These are phyloP conservation scores for Cavenderia fasciculata DNA, from an alignment of 78 protist species.

Conservation along the genomic window DNA sequence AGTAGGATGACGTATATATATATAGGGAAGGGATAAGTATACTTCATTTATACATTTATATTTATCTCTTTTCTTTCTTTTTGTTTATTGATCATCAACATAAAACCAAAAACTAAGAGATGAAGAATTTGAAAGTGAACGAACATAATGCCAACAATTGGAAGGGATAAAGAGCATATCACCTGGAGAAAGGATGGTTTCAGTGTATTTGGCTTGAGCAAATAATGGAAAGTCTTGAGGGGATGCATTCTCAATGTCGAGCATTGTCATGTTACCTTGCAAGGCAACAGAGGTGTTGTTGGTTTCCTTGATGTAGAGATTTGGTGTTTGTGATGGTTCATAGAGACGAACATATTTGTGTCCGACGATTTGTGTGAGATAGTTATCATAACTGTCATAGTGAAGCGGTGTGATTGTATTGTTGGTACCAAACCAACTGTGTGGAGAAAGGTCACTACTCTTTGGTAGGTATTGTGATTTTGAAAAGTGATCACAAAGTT, in stretches of 20 bases:
- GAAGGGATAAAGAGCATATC: slow-evolving; percentile 79
- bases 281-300: not conserved
- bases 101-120: slow-evolving; percentile 72
- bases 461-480: slow-evolving; percentile 3
- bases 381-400: slow-evolving; percentile 77
- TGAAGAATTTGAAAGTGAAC: slow-evolving; percentile 59
- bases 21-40: too few species aligned
- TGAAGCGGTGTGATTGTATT: slow-evolving; percentile 86
- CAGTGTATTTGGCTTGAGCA: slow-evolving; percentile 13
- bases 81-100: too few species aligned
- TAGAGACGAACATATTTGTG: slow-evolving; percentile 80
- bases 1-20: too few species aligned
- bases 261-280: slow-evolving; percentile 53
- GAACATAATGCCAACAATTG: slow-evolving; percentile 70
- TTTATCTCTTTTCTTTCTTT: too few species aligned
- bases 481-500: slow-evolving; percentile 5
- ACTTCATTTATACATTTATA: too few species aligned
- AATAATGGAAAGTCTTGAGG: slow-evolving; percentile 27
- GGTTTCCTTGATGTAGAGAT: slow-evolving; percentile 8
- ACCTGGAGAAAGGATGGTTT: slow-evolving; percentile 60
- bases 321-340: not conserved
- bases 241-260: slow-evolving; percentile 56
- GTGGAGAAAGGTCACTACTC: slow-evolving; percentile 5
- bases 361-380: slow-evolving; percentile 81
- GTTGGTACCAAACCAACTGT: slow-evolving; percentile 83